These are phyloP conservation scores for Diaporthe sp. DNA, from an alignment of 2,329 filamentous ascomycete species.

Conservation along the genomic window DNA sequence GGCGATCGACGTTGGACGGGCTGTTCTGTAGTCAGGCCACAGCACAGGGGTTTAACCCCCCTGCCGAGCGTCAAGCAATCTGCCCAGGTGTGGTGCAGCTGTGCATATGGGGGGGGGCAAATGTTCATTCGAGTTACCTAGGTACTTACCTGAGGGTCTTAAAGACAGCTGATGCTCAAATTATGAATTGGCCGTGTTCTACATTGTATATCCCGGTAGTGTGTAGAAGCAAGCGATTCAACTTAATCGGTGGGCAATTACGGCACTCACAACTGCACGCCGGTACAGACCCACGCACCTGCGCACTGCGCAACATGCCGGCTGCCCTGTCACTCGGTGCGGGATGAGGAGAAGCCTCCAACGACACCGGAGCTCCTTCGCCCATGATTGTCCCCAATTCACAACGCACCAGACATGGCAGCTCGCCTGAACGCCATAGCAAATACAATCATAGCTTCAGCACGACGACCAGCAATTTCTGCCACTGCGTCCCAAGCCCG, in stretches of 20 bases:
- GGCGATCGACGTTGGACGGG: not conserved
- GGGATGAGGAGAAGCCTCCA: slow-evolving; percentile 14
- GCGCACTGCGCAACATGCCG: slow-evolving; percentile 4
- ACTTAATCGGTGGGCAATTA: not conserved
- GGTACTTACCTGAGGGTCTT: too few species aligned
- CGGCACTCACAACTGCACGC: not conserved
- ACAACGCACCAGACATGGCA: slow-evolving; percentile 30
- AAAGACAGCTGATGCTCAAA: not conserved
- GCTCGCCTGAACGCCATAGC: slow-evolving; percentile 34
- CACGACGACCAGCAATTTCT: slow-evolving; percentile 30
- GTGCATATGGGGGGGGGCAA: not conserved
- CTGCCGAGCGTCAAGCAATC: not conserved
- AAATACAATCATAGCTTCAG: slow-evolving; percentile 20
- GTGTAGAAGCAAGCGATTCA: not conserved
- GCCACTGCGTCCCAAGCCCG: not conserved
- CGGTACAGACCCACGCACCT: slow-evolving; percentile 12
- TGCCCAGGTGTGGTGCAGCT: not conserved
- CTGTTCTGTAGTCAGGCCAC: slow-evolving; percentile 17
- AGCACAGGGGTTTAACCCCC: slow-evolving; percentile 14
- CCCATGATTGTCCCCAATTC: not conserved
- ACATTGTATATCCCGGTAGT: not conserved
- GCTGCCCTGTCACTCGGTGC: not conserved
- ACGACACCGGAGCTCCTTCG: slow-evolving; percentile 15
- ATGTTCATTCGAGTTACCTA: not conserved
- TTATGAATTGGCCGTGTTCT: not conserved